phyloP scores from a whole-genome alignment of 2,329 filamentous ascomycete genomes.

The Stagonosporopsis chrysanthemi region DNA sequence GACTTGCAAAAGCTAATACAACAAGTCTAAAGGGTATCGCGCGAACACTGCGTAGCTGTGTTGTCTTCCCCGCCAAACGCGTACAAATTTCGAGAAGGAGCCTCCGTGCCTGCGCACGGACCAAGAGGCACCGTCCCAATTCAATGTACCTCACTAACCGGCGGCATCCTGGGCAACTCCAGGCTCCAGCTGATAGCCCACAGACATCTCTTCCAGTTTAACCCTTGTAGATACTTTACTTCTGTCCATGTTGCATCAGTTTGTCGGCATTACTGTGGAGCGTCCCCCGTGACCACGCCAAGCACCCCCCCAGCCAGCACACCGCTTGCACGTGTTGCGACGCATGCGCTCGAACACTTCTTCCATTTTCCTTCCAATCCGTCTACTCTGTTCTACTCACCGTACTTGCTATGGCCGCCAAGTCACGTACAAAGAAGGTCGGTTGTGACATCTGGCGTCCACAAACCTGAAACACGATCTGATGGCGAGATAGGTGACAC shows the following conservation, averaged over 20 bases:
- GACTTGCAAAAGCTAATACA: conserved; percentile 11
- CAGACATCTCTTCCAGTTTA: neutral
- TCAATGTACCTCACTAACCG: neutral
- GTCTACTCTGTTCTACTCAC: conserved; percentile 3
- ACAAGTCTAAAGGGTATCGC: conserved; percentile 17
- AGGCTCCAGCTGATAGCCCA: neutral
- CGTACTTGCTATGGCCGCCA: conserved; percentile 39
- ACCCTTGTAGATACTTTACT: neutral
- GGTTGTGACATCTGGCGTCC: conserved; percentile 22
- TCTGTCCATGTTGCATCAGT: neutral
- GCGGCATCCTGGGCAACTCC: neutral
- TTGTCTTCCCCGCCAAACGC: conserved; percentile 40
- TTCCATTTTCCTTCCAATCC: conserved; percentile 4
- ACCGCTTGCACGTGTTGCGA: conserved; percentile 16
- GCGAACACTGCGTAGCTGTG: conserved; percentile 33
- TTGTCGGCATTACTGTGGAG: neutral
- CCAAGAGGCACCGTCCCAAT: conserved; percentile 8
- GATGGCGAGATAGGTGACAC: conserved; percentile 37
- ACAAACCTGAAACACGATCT: conserved; percentile 22
- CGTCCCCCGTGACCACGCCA: conserved; percentile 14
- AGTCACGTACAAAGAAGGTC: conserved; percentile 47
- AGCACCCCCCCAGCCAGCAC: conserved; percentile 1
- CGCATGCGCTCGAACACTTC: neutral
- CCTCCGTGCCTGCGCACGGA: conserved; percentile 11
- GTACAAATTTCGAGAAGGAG: conserved; percentile 33